phyloP scores from a whole-genome alignment of 345 rosid species.

The Viola odorata region DNA sequence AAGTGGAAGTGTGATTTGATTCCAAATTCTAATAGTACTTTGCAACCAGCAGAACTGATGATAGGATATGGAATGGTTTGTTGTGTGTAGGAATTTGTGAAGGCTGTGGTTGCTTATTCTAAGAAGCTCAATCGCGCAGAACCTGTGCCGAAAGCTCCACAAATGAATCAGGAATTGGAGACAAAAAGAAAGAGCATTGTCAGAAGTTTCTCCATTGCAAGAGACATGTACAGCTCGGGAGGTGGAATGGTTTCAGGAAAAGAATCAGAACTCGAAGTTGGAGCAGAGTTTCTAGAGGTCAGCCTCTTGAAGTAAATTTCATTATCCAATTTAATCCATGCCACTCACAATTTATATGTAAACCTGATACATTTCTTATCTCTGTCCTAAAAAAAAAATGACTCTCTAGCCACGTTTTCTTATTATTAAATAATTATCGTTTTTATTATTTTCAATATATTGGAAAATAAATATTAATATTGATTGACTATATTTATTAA shows the following conservation, averaged over 20 bases:
- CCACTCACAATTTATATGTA: background rate
- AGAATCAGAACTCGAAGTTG: conserved; percentile 23
- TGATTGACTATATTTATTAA: no score
- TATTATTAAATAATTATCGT: no score
- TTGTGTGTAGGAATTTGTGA: conserved; percentile 23
- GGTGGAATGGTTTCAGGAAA: conserved; percentile 13
- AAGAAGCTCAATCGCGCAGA: conserved; percentile 18
- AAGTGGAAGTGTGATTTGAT: no score
- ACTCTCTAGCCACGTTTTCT: no score
- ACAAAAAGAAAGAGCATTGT: conserved; percentile 18
- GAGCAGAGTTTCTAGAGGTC: conserved; percentile 27
- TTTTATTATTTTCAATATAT: no score
- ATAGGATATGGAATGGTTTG: background rate
- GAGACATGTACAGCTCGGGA: conserved; percentile 25
- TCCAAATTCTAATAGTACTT: no score
- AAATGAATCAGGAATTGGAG: conserved; percentile 22
- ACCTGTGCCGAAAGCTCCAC: conserved; percentile 9
- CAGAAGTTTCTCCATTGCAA: conserved; percentile 26
- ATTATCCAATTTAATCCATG: no score
- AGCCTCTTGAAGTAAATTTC: background rate
- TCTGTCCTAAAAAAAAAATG: no score
- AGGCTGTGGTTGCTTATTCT: conserved; percentile 25
- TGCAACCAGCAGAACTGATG: no score
- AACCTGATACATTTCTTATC: no score
- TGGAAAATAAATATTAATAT: no score